Conservation (phyloP, 2,329 filamentous ascomycete genomes). For the Anthostomella pinea region DNA sequence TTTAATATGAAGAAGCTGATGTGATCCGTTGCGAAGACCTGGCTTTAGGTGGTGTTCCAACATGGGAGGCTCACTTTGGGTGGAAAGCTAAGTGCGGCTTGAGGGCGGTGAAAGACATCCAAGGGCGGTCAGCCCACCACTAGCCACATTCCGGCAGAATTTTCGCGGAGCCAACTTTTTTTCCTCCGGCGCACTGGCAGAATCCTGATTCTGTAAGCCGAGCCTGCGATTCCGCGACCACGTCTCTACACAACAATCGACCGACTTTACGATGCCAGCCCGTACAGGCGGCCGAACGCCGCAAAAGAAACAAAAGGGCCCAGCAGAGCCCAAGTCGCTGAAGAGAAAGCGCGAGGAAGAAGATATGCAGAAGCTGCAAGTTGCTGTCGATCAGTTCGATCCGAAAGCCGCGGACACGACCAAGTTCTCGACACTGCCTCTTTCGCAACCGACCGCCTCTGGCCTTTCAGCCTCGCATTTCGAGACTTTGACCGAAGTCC, state of each 20-base stretch:
- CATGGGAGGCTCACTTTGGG: not conserved
- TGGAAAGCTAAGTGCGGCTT: not conserved
- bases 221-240: too few relatives aligned
- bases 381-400: constrained; percentile 47
- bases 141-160: constrained; percentile 23
- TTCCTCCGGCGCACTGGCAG: constrained; percentile 6
- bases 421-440: constrained; percentile 78
- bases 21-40: too few relatives aligned
- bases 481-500: constrained; percentile 86
- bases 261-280: constrained; percentile 22
- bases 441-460: constrained; percentile 74
- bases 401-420: constrained; percentile 56
- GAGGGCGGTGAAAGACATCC: constrained; percentile 18
- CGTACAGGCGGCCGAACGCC: constrained; percentile 18
- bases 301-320: constrained; percentile 27
- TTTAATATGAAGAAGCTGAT: too few relatives aligned
- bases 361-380: constrained; percentile 38
- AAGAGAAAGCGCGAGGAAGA: constrained; percentile 43
- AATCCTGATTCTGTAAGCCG: constrained; percentile 1
- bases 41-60: not conserved
- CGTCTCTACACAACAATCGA: not conserved
- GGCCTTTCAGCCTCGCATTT: constrained; percentile 87
- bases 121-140: constrained; percentile 8
- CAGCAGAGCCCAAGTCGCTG: constrained; percentile 32
- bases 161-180: constrained; percentile 24